Conservation (phyloP, 2,329 filamentous ascomycete species). For the Penicillium sp. region DNA sequence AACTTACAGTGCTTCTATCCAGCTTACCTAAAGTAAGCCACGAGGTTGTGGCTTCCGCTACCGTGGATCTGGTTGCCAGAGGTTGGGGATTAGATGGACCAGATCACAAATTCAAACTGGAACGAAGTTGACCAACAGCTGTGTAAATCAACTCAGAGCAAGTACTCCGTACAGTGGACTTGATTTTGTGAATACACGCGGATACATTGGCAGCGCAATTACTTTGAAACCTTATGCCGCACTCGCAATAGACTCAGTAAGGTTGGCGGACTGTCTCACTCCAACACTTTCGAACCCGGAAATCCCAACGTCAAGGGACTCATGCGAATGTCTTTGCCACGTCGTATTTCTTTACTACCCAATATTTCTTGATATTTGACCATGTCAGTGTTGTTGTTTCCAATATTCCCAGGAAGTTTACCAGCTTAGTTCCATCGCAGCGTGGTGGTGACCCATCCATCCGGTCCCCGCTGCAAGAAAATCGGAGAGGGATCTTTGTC, state of each 20-base stretch:
- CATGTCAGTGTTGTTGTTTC: not conserved
- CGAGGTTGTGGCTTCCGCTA: slow-evolving; percentile 12
- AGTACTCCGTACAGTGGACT: not conserved
- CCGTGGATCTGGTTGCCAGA: not conserved
- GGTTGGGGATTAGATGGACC: not conserved
- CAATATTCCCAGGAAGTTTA: not conserved
- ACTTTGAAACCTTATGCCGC: too few relatives aligned
- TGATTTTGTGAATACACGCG: not conserved
- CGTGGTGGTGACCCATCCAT: not conserved
- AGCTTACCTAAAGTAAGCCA: slow-evolving; percentile 7
- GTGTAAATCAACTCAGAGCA: not conserved
- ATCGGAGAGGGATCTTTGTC: not conserved
- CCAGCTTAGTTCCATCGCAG: slow-evolving; percentile 4
- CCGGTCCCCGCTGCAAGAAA: not conserved
- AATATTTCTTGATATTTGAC: too few relatives aligned
- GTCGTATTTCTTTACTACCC: too few relatives aligned
- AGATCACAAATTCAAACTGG: not conserved
- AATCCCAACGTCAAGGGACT: not conserved
- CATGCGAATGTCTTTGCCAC: not conserved
- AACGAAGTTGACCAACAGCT: too few relatives aligned
- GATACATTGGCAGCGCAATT: too few relatives aligned
- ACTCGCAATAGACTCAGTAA: too few relatives aligned
- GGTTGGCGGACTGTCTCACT: too few relatives aligned
- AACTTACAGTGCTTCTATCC: not conserved
- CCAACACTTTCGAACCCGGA: too few relatives aligned